These are phyloP conservation scores for Theileria sp. DNA, from an alignment of 169 alveolate species.

Conservation along the genomic window DNA sequence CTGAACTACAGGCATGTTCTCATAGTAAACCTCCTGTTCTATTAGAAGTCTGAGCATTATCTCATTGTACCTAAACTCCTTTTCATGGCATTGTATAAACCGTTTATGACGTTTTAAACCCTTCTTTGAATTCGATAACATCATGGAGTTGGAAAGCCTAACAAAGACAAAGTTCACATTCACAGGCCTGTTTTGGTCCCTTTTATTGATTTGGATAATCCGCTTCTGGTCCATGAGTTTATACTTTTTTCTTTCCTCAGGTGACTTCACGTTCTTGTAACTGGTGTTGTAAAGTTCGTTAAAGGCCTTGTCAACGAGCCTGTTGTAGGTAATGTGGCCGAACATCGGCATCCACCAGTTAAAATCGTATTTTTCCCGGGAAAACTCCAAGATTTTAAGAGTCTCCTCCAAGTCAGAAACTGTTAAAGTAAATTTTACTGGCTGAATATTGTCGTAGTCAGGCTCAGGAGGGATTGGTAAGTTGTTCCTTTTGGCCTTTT, in stretches of 20 bases:
- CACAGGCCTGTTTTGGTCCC: constrained; percentile 25
- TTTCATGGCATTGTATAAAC: constrained; percentile 71
- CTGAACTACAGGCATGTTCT: constrained; percentile 68
- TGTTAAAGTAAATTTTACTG: constrained; percentile 33
- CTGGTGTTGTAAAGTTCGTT: constrained; percentile 63
- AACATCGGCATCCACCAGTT: constrained; percentile 65
- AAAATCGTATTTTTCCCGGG: constrained; percentile 23
- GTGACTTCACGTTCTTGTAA: constrained; percentile 40
- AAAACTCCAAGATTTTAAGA: constrained; percentile 26
- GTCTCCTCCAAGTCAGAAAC: constrained; percentile 24
- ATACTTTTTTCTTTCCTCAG: constrained; percentile 33
- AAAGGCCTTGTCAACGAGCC: constrained; percentile 52
- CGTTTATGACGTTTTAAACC: constrained; percentile 64
- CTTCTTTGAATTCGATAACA: constrained; percentile 68
- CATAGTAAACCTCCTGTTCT: constrained; percentile 64
- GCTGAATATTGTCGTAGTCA: constrained; percentile 20
- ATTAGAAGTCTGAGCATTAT: constrained; percentile 68
- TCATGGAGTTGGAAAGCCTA: constrained; percentile 71
- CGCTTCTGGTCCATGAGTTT: constrained; percentile 25
- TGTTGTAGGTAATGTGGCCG: constrained; percentile 47
- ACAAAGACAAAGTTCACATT: constrained; percentile 71
- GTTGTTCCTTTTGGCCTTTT: constrained; percentile 36
- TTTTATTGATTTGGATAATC: neutral
- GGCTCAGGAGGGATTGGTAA: constrained; percentile 62
- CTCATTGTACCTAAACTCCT: constrained; percentile 75